Evolutionary conservation across 306 rosid species (phyloP).

Genomic region (Coriaria nepalensis): DNA sequence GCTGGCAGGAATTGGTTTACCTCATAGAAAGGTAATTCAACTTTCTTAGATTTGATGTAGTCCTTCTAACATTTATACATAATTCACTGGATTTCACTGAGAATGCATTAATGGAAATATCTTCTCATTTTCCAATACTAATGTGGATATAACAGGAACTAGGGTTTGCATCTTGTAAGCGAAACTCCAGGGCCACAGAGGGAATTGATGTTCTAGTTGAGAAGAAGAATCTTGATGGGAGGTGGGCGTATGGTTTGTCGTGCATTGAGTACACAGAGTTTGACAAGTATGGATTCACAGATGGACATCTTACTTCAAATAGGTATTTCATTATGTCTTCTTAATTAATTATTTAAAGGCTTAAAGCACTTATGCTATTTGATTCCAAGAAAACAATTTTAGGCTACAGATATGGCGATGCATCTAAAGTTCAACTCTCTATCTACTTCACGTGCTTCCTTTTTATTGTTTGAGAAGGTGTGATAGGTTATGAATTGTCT

Average conservation of each 20-base stretch:
- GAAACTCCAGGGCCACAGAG: slow-evolving; percentile 75
- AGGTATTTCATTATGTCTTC: slow-evolving; percentile 32
- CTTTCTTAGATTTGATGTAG: not conserved
- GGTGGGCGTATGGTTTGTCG: slow-evolving; percentile 78
- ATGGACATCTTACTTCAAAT: slow-evolving; percentile 29
- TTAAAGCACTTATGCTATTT: no score
- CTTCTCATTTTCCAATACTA: slow-evolving; percentile 3
- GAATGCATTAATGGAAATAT: no score
- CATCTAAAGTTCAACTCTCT: no score
- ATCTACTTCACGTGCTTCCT: no score
- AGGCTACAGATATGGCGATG: no score
- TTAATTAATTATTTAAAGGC: not conserved
- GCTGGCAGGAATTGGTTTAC: slow-evolving; percentile 87
- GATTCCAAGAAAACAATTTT: no score
- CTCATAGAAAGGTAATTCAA: slow-evolving; percentile 54
- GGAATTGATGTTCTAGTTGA: slow-evolving; percentile 85
- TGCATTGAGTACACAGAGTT: slow-evolving; percentile 95
- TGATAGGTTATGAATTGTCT: no score
- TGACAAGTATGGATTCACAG: slow-evolving; percentile 62
- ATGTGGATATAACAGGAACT: slow-evolving; percentile 45
- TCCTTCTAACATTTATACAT: no score
- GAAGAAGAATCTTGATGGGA: slow-evolving; percentile 64
- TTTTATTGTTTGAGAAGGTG: no score
- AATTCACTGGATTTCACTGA: no score
- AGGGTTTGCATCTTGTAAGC: slow-evolving; percentile 90